Evolutionary conservation across 495 filamentous ascomycete genomes (phyloP).

Genomic region (Lineolata rhizophorae): DNA sequence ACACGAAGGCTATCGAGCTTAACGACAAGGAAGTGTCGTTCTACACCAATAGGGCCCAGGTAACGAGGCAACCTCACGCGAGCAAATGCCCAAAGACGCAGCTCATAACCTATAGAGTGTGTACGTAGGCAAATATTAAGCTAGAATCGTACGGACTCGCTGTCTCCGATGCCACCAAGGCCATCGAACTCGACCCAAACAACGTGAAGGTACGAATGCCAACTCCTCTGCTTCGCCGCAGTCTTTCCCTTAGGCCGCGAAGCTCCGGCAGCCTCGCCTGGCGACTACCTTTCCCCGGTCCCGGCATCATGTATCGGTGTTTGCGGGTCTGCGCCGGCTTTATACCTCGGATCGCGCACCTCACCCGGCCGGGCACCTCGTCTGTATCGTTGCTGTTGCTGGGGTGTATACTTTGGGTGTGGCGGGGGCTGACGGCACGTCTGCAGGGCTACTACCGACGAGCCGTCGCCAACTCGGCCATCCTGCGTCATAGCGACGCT

Average conservation of each 20-base stretch:
- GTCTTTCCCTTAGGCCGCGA: too few species aligned
- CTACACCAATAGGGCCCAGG: conserved; percentile 87
- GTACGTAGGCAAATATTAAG: conserved; percentile 66
- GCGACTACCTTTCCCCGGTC: too few species aligned
- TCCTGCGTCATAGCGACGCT: conserved; percentile 67
- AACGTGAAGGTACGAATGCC: conserved; percentile 63
- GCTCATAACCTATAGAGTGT: too few species aligned
- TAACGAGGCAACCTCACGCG: conserved; percentile 18
- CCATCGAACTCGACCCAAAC: conserved; percentile 71
- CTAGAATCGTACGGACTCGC: conserved; percentile 86
- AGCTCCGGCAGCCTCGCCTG: too few species aligned
- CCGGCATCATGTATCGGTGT: too few species aligned
- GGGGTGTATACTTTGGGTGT: too few species aligned
- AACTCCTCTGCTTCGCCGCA: background rate
- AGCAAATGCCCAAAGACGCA: too few species aligned
- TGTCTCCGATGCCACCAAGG: conserved; percentile 79
- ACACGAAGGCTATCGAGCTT: conserved; percentile 73
- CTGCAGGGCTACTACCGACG: conserved; percentile 82
- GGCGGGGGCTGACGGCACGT: background rate
- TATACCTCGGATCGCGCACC: conserved; percentile 3
- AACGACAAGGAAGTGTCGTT: conserved; percentile 71
- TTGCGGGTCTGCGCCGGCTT: too few species aligned
- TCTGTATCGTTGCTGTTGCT: too few species aligned
- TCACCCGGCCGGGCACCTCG: background rate
- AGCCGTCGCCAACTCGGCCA: conserved; percentile 75